Base-by-base conservation (phyloP, 306 rosid genomes). In the Cicer pinnatifidum region DNA sequence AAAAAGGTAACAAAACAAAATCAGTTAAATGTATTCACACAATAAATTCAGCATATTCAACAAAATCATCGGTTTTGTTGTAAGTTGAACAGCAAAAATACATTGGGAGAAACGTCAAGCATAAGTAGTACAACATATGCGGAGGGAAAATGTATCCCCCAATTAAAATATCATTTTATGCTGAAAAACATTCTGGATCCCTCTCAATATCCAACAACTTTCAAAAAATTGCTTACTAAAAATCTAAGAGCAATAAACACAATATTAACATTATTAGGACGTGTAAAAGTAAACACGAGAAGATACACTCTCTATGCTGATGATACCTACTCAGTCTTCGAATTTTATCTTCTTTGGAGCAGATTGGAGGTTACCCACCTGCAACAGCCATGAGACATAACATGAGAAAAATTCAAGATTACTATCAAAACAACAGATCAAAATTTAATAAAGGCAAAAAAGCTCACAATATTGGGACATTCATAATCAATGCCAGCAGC, bases 301-400 rank as follows among this genome's bases (percentile, higher is more conserved):
- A 33, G 37, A 17, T 10, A 9, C 71, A 44, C 17, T 19, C 10
- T 44, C 39, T 13, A 38, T 4, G 13, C 28, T 23, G 41, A 64
- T 28, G 35, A 28, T 72, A 69, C 62, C 82, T 6, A 45, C 66
- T 81, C 82, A 80, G 33, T 74, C 86, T 41, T 85, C 86, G 52
- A 90, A 89, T 81, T 85, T 94, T 56, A 86, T 89, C 84, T 91
- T 94, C 92, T 91, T 94, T n/a, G 97, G 91, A 63, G 82, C 82
- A 73, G 97, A 86, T 13, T 83, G 89, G 63, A 80, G 3, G 75
- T 75, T 71, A 54, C 92, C 95, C 72, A 88, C 86, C 97, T 94
- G 84, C 71, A 81, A 66, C 48, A 60, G 12, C 35, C 75, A 75
- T 23, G 35, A 53, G 17, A 61, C 20, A 54, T 16, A 64, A 71